phyloP scores from a whole-genome alignment of 108 stramenopile genomes.

The Aurantiochytrium sp. region DNA sequence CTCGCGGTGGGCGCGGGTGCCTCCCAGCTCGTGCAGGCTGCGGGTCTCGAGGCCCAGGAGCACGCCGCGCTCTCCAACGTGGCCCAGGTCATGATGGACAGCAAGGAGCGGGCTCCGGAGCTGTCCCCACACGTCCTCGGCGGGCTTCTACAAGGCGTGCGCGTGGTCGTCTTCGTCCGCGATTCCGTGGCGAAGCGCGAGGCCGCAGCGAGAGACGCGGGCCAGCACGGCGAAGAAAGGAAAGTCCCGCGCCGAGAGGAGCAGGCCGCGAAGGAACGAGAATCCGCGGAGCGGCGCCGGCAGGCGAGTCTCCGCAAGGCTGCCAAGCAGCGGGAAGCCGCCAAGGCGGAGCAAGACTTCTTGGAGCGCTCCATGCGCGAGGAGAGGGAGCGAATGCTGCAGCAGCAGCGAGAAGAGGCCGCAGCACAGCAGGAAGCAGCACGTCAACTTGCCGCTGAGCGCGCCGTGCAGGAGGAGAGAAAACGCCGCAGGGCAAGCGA shows the following conservation, averaged over 20 bases:
- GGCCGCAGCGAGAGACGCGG: not conserved
- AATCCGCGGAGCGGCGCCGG: not conserved
- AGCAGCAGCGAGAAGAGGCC: not conserved
- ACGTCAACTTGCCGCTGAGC: too few relatives aligned
- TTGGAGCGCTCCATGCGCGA: not conserved
- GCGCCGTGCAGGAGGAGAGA: not conserved
- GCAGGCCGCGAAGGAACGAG: not conserved
- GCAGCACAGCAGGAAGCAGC: not conserved
- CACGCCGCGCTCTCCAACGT: not conserved
- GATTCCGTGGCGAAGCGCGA: not conserved
- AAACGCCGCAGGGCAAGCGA: not conserved
- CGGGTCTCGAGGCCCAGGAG: not conserved
- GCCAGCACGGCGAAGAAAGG: not conserved
- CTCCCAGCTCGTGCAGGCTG: not conserved
- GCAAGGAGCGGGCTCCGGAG: not conserved
- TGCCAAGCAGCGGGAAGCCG: not conserved
- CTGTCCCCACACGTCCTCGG: not conserved
- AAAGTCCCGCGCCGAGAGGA: not conserved
- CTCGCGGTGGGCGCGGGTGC: not conserved
- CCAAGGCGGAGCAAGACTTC: not conserved
- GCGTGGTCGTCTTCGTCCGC: not conserved
- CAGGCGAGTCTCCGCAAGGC: not conserved
- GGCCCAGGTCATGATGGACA: not conserved
- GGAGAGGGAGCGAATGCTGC: not conserved
- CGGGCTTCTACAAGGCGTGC: not conserved